phyloP scores from a whole-genome alignment of 305 asterid species.

The Solanum chacoense region DNA sequence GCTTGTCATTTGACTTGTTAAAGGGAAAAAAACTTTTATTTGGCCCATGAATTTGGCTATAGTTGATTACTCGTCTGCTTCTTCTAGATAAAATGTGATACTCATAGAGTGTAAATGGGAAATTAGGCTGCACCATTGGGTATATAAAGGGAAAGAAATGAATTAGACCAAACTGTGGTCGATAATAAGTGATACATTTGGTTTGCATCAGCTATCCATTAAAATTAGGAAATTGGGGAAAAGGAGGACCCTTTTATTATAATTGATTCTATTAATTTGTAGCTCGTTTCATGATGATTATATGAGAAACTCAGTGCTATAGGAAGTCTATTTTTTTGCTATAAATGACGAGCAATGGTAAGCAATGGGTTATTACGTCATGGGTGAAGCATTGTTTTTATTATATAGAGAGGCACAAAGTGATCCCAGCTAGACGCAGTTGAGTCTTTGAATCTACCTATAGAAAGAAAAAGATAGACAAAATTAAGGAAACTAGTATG shows the following conservation, averaged over 20 bases:
- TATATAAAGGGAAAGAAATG: not conserved
- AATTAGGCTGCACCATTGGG: not conserved
- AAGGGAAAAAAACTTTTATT: not conserved
- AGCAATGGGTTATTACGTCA: not conserved
- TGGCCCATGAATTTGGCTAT: not conserved
- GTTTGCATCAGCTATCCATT: not conserved
- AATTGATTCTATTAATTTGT: not conserved
- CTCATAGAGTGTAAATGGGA: not conserved
- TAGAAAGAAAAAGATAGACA: not conserved
- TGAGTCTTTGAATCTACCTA: not conserved
- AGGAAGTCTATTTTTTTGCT: not conserved
- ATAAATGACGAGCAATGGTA: not conserved
- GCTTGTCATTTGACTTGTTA: not conserved
- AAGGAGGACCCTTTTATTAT: not conserved
- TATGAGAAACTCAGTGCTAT: not conserved
- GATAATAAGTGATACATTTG: not conserved
- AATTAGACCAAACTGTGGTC: not conserved
- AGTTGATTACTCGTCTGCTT: not conserved
- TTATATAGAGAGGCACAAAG: not conserved
- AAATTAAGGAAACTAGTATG: not conserved
- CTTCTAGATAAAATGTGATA: not conserved
- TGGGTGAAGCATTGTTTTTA: not conserved
- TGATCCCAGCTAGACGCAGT: not conserved
- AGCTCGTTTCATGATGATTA: not conserved
- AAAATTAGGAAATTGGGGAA: not conserved